Base-by-base conservation (phyloP, 352 stramenopile species). In the Pythium angustatum region DNA sequence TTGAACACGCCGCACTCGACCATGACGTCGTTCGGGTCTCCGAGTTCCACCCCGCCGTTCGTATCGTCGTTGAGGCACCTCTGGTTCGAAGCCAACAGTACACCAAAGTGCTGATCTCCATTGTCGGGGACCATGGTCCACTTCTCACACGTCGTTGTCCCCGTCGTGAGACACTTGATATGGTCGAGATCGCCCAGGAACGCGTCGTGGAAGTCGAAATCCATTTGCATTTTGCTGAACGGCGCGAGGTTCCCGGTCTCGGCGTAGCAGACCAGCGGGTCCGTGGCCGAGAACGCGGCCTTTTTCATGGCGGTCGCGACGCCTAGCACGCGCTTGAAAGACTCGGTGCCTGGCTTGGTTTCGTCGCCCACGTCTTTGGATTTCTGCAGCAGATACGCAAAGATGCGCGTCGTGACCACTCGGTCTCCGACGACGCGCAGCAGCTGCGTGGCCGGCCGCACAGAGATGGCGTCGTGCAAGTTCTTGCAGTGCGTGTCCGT, bases 211-310 rank as follows among this genome's bases (percentile, higher is more conserved):
- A 58, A 58, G 0, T 47, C 33, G 11, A 58, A 36, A 5, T 30
- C 15, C 52, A 58, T 36, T 3, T 49, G 9, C 1, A 58, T 5
- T 4, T 12, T 7, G 5, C 1, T 26, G 52, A 58, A 58, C 15
- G 7, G 6, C 4, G 52, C 52, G 34, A 49, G 28, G n/a, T 58
- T 58, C 22, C 52, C 52, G 11, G 34, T 58, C 52, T 58, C 52
- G 11, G 52, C 52, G 36, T 58, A 58, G n/a, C n/a, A 5, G 5
- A 19, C 6, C 1, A 4, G 0, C n/a, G 30, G 24, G 14, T 14
- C 26, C 24, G 26, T 2, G 2, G 5, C 28, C n/a, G n/a, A n/a
- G n/a, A n/a, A n/a, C n/a, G n/a, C n/a, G n/a, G n/a, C n/a, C n/a
- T n/a, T n/a, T n/a, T 26, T 54, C 15, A n/a, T n/a, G n/a, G n/a